phyloP scores from a whole-genome alignment of 2,329 filamentous ascomycete species.

The Apiospora malaysiana region DNA sequence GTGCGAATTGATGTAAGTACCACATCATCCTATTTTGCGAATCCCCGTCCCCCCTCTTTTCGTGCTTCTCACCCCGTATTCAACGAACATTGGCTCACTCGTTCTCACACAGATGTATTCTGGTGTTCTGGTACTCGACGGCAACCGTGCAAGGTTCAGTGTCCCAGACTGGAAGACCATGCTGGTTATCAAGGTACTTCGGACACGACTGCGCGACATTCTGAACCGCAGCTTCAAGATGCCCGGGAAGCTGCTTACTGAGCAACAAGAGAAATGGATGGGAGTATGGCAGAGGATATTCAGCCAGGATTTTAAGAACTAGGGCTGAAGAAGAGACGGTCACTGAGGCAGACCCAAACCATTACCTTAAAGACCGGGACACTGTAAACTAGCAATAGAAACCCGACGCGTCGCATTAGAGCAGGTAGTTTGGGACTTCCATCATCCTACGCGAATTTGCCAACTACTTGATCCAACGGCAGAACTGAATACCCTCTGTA shows the following conservation, averaged over 20 bases:
- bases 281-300: slow-evolving; percentile 77
- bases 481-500: too few species aligned
- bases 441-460: too few species aligned
- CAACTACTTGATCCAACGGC: too few species aligned
- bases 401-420: neutral
- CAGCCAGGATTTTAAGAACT: slow-evolving; percentile 47
- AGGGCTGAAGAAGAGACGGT: neutral
- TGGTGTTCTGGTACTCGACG: slow-evolving; percentile 85
- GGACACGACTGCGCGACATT: slow-evolving; percentile 75
- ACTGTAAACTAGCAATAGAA: neutral
- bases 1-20: slow-evolving; percentile 77
- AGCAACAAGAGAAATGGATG: slow-evolving; percentile 75
- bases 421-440: neutral
- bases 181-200: slow-evolving; percentile 84
- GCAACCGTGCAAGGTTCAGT: slow-evolving; percentile 83
- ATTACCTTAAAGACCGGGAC: neutral
- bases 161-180: slow-evolving; percentile 89
- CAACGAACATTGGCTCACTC: slow-evolving; percentile 24
- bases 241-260: slow-evolving; percentile 65
- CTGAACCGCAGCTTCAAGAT: slow-evolving; percentile 73
- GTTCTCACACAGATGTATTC: slow-evolving; percentile 71
- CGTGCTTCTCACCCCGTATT: neutral
- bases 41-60: neutral
- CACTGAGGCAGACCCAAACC: neutral
- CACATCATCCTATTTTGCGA: neutral